Conservation (phyloP, 2,329 filamentous ascomycete genomes). For the Tolypocladium nubicola region DNA sequence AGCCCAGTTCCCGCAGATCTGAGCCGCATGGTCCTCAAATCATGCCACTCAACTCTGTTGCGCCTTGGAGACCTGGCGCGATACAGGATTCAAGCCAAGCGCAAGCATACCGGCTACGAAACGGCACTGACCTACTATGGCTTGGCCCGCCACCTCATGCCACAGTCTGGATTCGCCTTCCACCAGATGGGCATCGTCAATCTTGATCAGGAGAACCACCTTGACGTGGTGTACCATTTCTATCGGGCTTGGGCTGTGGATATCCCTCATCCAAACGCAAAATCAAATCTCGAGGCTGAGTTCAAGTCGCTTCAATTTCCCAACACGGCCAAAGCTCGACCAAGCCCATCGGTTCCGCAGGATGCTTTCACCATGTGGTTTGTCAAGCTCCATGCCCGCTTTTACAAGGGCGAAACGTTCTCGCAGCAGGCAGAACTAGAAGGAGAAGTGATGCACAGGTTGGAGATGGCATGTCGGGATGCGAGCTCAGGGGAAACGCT, state of each 20-base stretch:
- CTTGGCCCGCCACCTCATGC: constrained; percentile 68
- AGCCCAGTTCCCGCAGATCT: constrained; percentile 37
- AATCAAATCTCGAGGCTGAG: constrained; percentile 67
- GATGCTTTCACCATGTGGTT: constrained; percentile 71
- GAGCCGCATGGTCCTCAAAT: constrained; percentile 51
- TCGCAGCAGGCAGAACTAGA: constrained; percentile 71
- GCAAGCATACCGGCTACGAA: constrained; percentile 66
- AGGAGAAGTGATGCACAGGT: constrained; percentile 69
- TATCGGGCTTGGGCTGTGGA: constrained; percentile 71
- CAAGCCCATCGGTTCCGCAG: constrained; percentile 38
- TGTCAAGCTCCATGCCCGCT: constrained; percentile 73
- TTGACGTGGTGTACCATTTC: constrained; percentile 81
- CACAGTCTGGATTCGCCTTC: constrained; percentile 69
- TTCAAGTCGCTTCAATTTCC: constrained; percentile 47
- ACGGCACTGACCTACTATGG: constrained; percentile 76
- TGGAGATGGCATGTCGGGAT: constrained; percentile 63
- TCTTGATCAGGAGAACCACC: constrained; percentile 64
- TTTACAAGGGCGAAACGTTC: constrained; percentile 68
- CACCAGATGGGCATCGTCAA: constrained; percentile 88
- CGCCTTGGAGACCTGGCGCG: constrained; percentile 83
- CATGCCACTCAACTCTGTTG: constrained; percentile 75
- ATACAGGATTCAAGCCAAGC: constrained; percentile 67
- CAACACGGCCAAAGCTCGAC: constrained; percentile 20
- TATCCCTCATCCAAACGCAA: constrained; percentile 64
- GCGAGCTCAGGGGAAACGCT: constrained; percentile 53